Conservation (phyloP, 2,329 filamentous ascomycete genomes). For the Aspergillus carbonarius region DNA sequence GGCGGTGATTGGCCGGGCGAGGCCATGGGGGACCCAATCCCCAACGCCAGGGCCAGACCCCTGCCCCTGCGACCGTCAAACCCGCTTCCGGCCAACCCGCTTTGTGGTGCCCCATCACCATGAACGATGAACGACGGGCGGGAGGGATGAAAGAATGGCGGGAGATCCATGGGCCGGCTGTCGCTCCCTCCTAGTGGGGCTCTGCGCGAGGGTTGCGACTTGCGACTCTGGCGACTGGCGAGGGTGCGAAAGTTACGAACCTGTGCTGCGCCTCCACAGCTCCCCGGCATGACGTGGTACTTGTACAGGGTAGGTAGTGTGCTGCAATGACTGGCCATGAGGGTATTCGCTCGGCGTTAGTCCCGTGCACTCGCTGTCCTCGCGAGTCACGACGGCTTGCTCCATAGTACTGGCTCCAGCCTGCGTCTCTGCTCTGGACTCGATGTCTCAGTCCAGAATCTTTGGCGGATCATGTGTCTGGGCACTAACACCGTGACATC, state of each 20-base stretch:
- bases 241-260: background rate
- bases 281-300: constrained; percentile 2
- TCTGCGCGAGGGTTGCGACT: background rate
- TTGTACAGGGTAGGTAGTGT: background rate
- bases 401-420: too few species aligned
- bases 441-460: too few species aligned
- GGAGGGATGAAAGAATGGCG: background rate
- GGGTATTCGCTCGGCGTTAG: background rate
- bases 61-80: background rate
- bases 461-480: too few species aligned
- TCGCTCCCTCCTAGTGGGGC: background rate
- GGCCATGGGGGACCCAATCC: background rate
- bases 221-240: background rate
- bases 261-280: constrained; percentile 6
- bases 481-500: too few species aligned
- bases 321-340: background rate
- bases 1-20: background rate
- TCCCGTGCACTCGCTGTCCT: too few species aligned
- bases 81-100: constrained; percentile 3
- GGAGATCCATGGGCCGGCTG: background rate
- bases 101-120: background rate
- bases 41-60: constrained; percentile 4
- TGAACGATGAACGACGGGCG: background rate
- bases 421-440: too few species aligned
- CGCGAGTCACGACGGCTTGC: too few species aligned